Base-by-base conservation (phyloP, 345 rosid species). In the Psidium friedrichsthalianum region DNA sequence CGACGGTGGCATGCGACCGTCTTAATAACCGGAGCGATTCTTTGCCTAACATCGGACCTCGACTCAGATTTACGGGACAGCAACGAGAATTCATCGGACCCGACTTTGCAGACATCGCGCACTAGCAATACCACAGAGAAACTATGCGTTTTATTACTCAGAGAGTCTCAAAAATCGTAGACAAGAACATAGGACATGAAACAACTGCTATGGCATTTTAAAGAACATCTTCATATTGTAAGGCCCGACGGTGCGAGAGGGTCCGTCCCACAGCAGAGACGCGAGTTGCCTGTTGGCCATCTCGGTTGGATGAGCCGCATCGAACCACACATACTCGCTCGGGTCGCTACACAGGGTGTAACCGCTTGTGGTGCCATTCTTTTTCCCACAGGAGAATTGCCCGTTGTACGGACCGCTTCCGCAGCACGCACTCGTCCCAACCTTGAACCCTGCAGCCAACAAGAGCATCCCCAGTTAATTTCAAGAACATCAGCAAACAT, bases 271-370 rank as follows among this genome's bases (percentile, higher is more conserved):
- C 36, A 85, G 12, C 57, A 87, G 81, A 4, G 64, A 13, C 7
- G 89, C 83, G 54, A 87, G 81, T 32, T 85, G 86, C n/a, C 51
- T 32, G 82, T 85, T 85, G 13, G 87, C 52, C 69, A 5, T 83
- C 64, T 86, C 83, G 25, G 78, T 53, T 4, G 86, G 54, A 86
- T 88, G 89, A 13, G 82, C 54, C 5, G 86, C 86, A 64, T 86
- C 89, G 58, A 86, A 88, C 56, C 44, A 88, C 10, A 86, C 85
- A 40, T 83, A 81, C 18, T 86, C 83, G 56, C 52, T 82, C 0
- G 85, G 52, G 14, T 83, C n/a, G 29, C 22, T 25, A 20, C 84
- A 85, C 27, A 86, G n/a, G 8, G n/a, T 32, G 59, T 83, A 88
- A 8, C 42, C 20, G 7, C 25, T 56, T 5, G 47, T 22, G 5